These are phyloP conservation scores for Polytolypa hystricis DNA, from an alignment of 2,329 filamentous ascomycete species.

Conservation along the genomic window DNA sequence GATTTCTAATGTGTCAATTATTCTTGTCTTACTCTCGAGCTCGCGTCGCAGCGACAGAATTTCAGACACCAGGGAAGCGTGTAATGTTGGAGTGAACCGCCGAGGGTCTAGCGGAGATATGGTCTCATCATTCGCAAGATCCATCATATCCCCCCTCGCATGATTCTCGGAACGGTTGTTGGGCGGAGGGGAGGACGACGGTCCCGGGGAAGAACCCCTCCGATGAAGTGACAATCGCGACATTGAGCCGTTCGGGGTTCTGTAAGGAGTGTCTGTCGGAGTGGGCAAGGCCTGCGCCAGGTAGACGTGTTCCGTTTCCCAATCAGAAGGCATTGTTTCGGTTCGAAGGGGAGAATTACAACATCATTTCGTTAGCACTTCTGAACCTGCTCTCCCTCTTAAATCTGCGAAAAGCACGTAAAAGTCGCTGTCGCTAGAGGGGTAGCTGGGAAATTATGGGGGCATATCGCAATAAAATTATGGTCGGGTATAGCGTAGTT, in stretches of 20 bases:
- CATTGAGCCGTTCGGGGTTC: conserved; percentile 44
- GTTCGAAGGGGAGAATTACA: background rate
- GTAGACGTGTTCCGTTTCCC: conserved; percentile 43
- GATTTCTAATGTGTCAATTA: conserved; percentile 75
- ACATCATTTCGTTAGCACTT: too few relatives aligned
- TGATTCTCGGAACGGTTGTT: conserved; percentile 37
- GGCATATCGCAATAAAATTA: too few relatives aligned
- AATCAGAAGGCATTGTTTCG: conserved; percentile 19
- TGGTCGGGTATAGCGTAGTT: too few relatives aligned
- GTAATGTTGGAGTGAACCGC: conserved; percentile 86
- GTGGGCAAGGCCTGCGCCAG: conserved; percentile 54
- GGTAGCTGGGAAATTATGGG: too few relatives aligned
- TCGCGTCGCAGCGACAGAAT: conserved; percentile 80
- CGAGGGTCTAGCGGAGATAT: conserved; percentile 74
- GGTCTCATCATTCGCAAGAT: conserved; percentile 45
- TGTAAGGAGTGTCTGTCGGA: conserved; percentile 60
- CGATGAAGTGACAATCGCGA: conserved; percentile 57
- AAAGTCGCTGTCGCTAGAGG: too few relatives aligned
- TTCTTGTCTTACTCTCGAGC: conserved; percentile 75
- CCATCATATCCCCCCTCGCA: conserved; percentile 25
- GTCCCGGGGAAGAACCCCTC: conserved; percentile 54
- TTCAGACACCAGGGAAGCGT: conserved; percentile 88
- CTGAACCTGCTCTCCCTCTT: too few relatives aligned
- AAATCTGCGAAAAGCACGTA: too few relatives aligned
- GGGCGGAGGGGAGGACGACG: conserved; percentile 50